These are phyloP conservation scores for Clitoria ternatea DNA, from an alignment of 306 rosid genomes.

Conservation along the genomic window DNA sequence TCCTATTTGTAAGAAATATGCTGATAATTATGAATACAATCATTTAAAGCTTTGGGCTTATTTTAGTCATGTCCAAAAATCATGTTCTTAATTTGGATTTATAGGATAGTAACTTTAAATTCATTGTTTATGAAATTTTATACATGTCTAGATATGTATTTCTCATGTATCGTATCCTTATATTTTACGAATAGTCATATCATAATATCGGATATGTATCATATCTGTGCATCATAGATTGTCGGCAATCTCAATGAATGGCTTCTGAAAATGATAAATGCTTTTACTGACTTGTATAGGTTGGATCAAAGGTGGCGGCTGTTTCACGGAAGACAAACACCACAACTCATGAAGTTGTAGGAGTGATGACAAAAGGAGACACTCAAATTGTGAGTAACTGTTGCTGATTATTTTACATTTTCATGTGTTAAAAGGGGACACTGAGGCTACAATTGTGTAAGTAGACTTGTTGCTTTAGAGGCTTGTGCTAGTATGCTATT, in stretches of 20 bases:
- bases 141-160: too few relatives aligned
- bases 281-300: slow-evolving; percentile 42
- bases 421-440: neutral
- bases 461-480: neutral
- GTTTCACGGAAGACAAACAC: slow-evolving; percentile 96
- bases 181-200: neutral
- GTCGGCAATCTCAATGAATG: neutral
- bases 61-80: too few relatives aligned
- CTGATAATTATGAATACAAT: too few relatives aligned
- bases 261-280: neutral
- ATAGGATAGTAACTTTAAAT: too few relatives aligned
- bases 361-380: slow-evolving; percentile 80
- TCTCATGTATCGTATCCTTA: too few relatives aligned
- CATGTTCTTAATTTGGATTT: too few relatives aligned
- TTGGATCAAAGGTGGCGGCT: slow-evolving; percentile 96
- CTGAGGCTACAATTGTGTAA: neutral
- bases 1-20: too few relatives aligned
- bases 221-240: neutral
- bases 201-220: neutral
- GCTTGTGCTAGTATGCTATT: neutral
- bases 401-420: neutral
- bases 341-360: slow-evolving; percentile 92
- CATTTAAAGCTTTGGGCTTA: too few relatives aligned
- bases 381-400: slow-evolving; percentile 80
- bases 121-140: too few relatives aligned